Percentiles rank a stretch among this genome's conserved stretches.
phyloP scores from a whole-genome alignment of 1,284 basidiomycete species.

The Melampsora americana region DNA sequence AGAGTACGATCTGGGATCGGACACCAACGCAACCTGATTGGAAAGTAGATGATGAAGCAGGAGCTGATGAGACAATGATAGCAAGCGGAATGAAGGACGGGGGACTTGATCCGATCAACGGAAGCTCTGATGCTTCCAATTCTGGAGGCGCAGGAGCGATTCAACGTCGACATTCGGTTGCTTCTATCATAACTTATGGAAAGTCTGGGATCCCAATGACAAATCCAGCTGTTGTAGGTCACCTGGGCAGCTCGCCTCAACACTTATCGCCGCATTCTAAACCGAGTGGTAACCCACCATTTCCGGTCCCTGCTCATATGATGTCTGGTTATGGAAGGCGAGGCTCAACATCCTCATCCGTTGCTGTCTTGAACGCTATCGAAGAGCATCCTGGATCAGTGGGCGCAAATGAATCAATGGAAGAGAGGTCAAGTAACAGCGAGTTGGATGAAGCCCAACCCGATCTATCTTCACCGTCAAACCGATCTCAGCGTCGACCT shows the following conservation, averaged over 20 bases:
- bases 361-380: slow-evolving; percentile 39
- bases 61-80: slow-evolving; percentile 29
- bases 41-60: background rate
- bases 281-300: background rate
- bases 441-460: no score
- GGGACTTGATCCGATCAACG: background rate
- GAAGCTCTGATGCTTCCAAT: no score
- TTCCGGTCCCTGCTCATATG: background rate
- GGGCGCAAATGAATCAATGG: background rate
- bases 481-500: background rate
- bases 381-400: slow-evolving; percentile 25
- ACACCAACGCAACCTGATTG: background rate
- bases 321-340: slow-evolving; percentile 7
- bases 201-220: background rate
- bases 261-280: no score
- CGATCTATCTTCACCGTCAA: no score
- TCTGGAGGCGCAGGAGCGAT: no score
- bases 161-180: background rate
- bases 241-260: no score
- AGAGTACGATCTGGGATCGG: background rate
- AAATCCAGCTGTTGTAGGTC: no score
- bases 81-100: background rate
- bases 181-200: background rate
- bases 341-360: slow-evolving; percentile 6
- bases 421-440: no score